Evolutionary conservation across 2,329 filamentous ascomycete genomes (phyloP).

Genomic region (Grosmannia huntii): DNA sequence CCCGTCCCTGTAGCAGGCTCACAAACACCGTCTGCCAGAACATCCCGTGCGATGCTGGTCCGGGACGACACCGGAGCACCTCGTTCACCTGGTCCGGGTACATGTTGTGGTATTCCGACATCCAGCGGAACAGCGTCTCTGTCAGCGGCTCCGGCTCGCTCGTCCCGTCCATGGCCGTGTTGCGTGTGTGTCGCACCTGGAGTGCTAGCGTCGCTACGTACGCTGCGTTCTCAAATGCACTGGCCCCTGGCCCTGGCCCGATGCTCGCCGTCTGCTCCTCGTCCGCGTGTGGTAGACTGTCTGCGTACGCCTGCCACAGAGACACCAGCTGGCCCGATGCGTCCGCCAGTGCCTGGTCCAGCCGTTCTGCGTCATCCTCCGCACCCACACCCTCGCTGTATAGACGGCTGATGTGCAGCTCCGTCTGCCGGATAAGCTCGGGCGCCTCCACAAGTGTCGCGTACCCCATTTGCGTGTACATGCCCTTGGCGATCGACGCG

Average conservation of each 20-base stretch:
- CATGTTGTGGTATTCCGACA: conserved; percentile 61
- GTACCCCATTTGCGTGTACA: conserved; percentile 45
- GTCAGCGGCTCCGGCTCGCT: conserved; percentile 45
- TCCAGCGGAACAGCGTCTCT: conserved; percentile 71
- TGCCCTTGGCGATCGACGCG: conserved; percentile 56
- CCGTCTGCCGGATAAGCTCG: conserved; percentile 61
- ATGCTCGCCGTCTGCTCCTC: conserved; percentile 41
- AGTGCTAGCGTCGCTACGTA: conserved; percentile 70
- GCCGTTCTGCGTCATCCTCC: conserved; percentile 40
- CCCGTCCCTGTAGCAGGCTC: conserved; percentile 61
- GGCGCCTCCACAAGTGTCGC: conserved; percentile 56
- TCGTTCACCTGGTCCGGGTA: conserved; percentile 54
- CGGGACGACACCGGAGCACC: conserved; percentile 51
- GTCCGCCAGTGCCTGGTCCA: conserved; percentile 43
- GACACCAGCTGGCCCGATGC: conserved; percentile 37
- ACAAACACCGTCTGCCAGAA: conserved; percentile 83
- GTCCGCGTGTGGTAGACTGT: conserved; percentile 25
- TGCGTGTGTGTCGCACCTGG: conserved; percentile 58
- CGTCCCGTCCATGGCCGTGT: conserved; percentile 21
- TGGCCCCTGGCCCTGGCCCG: conserved; percentile 48
- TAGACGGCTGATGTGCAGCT: conserved; percentile 53
- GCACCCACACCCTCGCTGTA: conserved; percentile 49
- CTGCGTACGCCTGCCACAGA: conserved; percentile 43
- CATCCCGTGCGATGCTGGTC: conserved; percentile 60
- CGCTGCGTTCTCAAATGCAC: conserved; percentile 60